A percentile compares a stretch with the other conserved stretches of the same genome.
phyloP scores from a whole-genome alignment of 345 rosid species.

The Hibiscus mutabilis region DNA sequence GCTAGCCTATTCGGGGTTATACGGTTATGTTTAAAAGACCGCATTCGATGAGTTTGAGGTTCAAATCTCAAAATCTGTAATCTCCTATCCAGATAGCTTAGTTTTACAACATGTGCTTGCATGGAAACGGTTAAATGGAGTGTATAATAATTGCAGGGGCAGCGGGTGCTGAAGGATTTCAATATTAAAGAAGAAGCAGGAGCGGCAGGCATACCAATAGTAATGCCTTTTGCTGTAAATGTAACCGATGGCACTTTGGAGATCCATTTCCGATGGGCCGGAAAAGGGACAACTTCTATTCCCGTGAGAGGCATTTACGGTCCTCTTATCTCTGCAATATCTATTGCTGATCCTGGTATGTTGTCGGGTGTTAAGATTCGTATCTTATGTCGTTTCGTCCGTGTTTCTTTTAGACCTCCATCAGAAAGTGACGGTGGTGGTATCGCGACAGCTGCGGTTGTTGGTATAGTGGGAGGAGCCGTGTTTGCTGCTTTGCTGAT shows the following conservation, averaged over 20 bases:
- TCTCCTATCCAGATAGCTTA: too few species aligned
- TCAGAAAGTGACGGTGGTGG: background rate
- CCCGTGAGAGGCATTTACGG: background rate
- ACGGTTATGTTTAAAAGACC: too few species aligned
- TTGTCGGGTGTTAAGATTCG: background rate
- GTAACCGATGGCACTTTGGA: background rate
- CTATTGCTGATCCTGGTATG: background rate
- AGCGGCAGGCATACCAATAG: background rate
- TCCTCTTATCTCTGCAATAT: background rate
- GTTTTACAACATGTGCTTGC: background rate
- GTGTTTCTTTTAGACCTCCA: background rate
- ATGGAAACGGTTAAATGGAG: background rate
- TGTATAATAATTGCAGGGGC: background rate
- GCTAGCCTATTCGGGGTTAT: background rate
- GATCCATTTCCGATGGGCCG: background rate
- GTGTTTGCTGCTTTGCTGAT: slow-evolving; percentile 10
- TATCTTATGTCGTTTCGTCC: background rate
- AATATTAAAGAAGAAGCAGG: background rate
- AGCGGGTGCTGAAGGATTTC: background rate
- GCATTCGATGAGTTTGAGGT: too few species aligned
- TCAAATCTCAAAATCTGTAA: too few species aligned
- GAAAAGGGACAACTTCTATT: background rate
- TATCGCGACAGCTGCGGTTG: background rate
- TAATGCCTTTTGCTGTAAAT: background rate
- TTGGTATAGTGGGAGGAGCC: slow-evolving; percentile 17